Base-by-base conservation (phyloP, 1,139 yeast genomes). In the Candida glucosophila region DNA sequence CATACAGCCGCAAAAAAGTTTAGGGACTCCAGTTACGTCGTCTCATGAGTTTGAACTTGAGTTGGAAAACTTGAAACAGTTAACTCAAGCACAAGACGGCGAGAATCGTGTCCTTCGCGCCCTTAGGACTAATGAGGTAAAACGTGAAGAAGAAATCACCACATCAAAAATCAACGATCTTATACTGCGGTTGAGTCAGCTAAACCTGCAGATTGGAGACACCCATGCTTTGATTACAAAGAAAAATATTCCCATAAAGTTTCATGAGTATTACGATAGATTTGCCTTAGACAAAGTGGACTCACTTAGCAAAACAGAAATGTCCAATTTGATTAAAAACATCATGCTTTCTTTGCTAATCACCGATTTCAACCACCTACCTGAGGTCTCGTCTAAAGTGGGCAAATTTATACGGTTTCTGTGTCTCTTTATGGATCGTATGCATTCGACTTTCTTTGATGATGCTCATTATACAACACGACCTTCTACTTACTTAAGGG, bases 271-370 rank as follows among this genome's bases (percentile, higher is more conserved):
- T 24, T 58, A 54, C 35, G 35, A 31, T n/a, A 36, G 43, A 22
- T 39, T 56, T n/a, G 44, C 52, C 17, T 41, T 58, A 17, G 29
- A 35, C 13, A 44, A 52, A 27, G 38, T 58, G 4, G 64, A 58
- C 31, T 20, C 30, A 3, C 33, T 56, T 24, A 31, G 44, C 18
- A 45, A 43, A 25, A 36, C 37, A 7, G 55, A 55, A 32, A 36
- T 53, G 37, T 38, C 48, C 19, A 54, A 52, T 29, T 25, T 52
- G 19, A 36, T 58, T 30, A 58, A 58, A 26, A 53, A 53, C 33
- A 31, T 58, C 10, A 49, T 58, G 51, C 46, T 58, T 10, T 50
- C 58, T 20, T 36, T 58, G 15, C 37, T 58, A 23, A 43, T 58
- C 4, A 42, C 51, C 14, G 54, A 48, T 30, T 48, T 43, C 24